Base-by-base conservation (phyloP, 2,329 filamentous ascomycete genomes). In the Ophiocordyceps australis region DNA sequence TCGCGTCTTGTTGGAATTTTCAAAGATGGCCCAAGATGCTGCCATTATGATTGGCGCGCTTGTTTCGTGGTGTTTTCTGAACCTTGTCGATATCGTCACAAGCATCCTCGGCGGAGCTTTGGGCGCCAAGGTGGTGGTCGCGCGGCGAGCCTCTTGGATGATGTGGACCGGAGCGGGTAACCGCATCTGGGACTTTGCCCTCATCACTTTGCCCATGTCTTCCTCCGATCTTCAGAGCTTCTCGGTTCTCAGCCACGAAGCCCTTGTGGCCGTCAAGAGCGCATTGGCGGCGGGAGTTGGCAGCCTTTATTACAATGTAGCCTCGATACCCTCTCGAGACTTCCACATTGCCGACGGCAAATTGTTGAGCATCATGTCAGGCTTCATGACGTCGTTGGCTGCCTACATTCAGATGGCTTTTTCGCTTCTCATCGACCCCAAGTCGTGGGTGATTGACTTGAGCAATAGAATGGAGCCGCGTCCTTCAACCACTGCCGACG, bases 11-110 rank as follows among this genome's bases (percentile, higher is more conserved):
- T 79, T 85, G 22, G 67, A 71, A 28, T 46, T 74, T 21, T 77
- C 78, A n/a, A 83, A 83, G 39, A 60, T 92, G 23, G 48, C 83
- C 17, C 76, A 92, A 33, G 86, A 95, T 42, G 52, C 69, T 5
- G 62, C 64, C 4, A 61, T 89, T n/a, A 64, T 79, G 20, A 41
- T 69, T 17, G 54, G 70, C 13, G 78, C 75, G 3, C 54, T 62
- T 4, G 44, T 55, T 1, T 66, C 53, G 3, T 64, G 50, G 35
- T 44, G 50, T 15, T 31, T 44, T 5, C 36, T 62, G 20, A 52
- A 56, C 29, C 22, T 56, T 3, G 19, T 54, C 11, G 49, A 56
- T 23, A 46, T 50, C 24, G 38, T 55, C 20, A 44, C 50, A 6
- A 30, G 47, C 15, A 22, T 52, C 13, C 28, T 54, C 15, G 40